Conservation (phyloP, 2,329 filamentous ascomycete species). For the Colletotrichum sp. region DNA sequence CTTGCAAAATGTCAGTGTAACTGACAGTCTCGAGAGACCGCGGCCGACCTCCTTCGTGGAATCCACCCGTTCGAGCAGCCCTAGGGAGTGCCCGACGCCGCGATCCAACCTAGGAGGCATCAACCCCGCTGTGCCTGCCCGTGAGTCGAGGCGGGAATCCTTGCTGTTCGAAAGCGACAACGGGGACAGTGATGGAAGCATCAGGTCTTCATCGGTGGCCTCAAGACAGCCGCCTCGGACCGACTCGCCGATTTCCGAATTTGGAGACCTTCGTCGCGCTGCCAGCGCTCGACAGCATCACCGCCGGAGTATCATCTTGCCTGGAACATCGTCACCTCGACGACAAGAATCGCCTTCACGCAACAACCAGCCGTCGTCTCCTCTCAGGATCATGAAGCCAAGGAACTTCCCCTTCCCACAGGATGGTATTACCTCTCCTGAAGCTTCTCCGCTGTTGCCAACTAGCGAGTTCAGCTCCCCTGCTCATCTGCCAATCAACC, state of each 20-base stretch:
- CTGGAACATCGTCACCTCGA: slow-evolving; percentile 77
- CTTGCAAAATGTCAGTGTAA: slow-evolving; percentile 48
- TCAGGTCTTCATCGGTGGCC: slow-evolving; percentile 78
- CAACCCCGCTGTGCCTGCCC: slow-evolving; percentile 62
- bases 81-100: slow-evolving; percentile 88
- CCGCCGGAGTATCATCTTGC: slow-evolving; percentile 83
- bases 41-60: slow-evolving; percentile 61
- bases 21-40: slow-evolving; percentile 53
- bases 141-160: slow-evolving; percentile 75
- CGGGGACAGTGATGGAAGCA: slow-evolving; percentile 86
- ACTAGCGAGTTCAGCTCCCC: slow-evolving; percentile 83
- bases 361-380: slow-evolving; percentile 77
- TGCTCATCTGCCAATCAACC: slow-evolving; percentile 61
- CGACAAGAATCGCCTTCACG: slow-evolving; percentile 90
- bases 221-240: slow-evolving; percentile 73
- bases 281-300: slow-evolving; percentile 84
- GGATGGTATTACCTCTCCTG: slow-evolving; percentile 79
- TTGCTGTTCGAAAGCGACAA: slow-evolving; percentile 84
- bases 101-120: slow-evolving; percentile 74
- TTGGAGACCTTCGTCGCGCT: slow-evolving; percentile 75
- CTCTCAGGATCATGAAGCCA: slow-evolving; percentile 84
- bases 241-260: slow-evolving; percentile 90
- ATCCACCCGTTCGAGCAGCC: slow-evolving; percentile 88
- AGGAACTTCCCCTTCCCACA: slow-evolving; percentile 63
- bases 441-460: slow-evolving; percentile 86